A percentile compares a stretch with the other conserved stretches of the same genome.
phyloP scores from a whole-genome alignment of 2,329 filamentous ascomycete genomes.

The Apiospora saccharicola region DNA sequence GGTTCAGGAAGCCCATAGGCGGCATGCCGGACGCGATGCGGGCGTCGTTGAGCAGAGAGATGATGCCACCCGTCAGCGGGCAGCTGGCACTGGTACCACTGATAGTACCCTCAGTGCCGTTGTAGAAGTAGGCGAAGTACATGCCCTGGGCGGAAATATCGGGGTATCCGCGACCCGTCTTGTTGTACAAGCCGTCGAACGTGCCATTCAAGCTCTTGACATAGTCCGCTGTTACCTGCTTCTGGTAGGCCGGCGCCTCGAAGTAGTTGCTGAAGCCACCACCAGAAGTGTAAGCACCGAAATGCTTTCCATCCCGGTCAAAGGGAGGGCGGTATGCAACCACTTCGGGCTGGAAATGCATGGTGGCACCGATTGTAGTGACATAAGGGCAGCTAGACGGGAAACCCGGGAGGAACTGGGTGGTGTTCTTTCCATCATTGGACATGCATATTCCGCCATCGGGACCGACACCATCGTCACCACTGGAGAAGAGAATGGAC shows the following conservation, averaged over 20 bases:
- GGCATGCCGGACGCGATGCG: constrained; percentile 61
- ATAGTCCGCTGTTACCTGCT: constrained; percentile 55
- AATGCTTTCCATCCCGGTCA: constrained; percentile 33
- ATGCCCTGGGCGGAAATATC: constrained; percentile 65
- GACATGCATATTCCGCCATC: constrained; percentile 56
- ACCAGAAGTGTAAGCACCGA: constrained; percentile 47
- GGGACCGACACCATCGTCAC: constrained; percentile 54
- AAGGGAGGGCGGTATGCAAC: constrained; percentile 41
- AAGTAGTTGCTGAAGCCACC: constrained; percentile 59
- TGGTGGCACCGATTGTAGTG: constrained; percentile 38
- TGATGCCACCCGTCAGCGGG: constrained; percentile 68
- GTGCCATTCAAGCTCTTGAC: constrained; percentile 39
- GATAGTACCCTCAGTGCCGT: constrained; percentile 43
- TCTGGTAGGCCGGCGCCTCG: constrained; percentile 50
- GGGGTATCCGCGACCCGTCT: constrained; percentile 63
- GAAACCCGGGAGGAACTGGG: constrained; percentile 57
- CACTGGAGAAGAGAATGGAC: constrained; percentile 66
- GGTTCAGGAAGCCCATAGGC: constrained; percentile 67
- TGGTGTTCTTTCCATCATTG: constrained; percentile 60
- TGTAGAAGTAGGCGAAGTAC: constrained; percentile 40
- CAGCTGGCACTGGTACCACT: constrained; percentile 60
- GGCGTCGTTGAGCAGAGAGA: constrained; percentile 71
- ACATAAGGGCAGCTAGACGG: constrained; percentile 54
- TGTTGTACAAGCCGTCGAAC: constrained; percentile 53
- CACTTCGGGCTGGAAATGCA: constrained; percentile 49